Percentiles rank a stretch among this genome's conserved stretches.
These are phyloP conservation scores for Coprinopsis sp. DNA, from an alignment of 768 basidiomycete species.

Conservation along the genomic window DNA sequence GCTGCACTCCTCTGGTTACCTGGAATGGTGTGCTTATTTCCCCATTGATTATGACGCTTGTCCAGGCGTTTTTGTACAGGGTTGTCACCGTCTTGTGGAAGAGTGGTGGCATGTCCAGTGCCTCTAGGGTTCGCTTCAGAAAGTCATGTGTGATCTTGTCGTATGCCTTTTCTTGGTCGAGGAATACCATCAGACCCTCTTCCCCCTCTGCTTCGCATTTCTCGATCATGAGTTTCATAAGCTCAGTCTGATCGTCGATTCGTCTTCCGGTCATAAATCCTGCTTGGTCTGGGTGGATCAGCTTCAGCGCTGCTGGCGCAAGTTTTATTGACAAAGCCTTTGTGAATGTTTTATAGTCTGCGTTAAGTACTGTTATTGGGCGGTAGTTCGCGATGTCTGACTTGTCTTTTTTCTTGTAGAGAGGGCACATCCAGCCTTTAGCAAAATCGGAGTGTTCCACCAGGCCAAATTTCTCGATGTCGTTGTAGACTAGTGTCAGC, in stretches of 20 bases:
- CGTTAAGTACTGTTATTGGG: slow-evolving; percentile 30
- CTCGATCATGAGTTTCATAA: slow-evolving; percentile 20
- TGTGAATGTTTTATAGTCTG: slow-evolving; percentile 30
- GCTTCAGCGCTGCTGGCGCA: not conserved
- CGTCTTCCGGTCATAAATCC: slow-evolving; percentile 21
- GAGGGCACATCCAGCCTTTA: slow-evolving; percentile 32
- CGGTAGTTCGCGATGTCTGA: slow-evolving; percentile 27
- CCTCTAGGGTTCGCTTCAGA: slow-evolving; percentile 22
- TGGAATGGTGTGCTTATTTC: slow-evolving; percentile 14
- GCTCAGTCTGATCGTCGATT: slow-evolving; percentile 28
- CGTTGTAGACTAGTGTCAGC: slow-evolving; percentile 14
- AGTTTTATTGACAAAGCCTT: slow-evolving; percentile 19
- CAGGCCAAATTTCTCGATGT: slow-evolving; percentile 26
- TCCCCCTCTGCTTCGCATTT: slow-evolving; percentile 17
- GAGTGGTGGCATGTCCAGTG: slow-evolving; percentile 17
- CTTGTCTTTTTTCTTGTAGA: slow-evolving; percentile 38
- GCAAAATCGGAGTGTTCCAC: slow-evolving; percentile 16
- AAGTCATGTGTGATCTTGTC: slow-evolving; percentile 31
- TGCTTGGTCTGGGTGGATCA: slow-evolving; percentile 27
- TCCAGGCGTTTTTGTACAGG: slow-evolving; percentile 11
- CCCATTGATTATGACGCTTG: slow-evolving; percentile 28
- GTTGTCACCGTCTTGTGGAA: not conserved
- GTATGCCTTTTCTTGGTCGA: no score
- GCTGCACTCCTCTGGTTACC: slow-evolving; percentile 27
- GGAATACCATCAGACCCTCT: slow-evolving; percentile 22